These are phyloP conservation scores for Eustoma russellianum DNA, from an alignment of 257 asterid genomes.

Conservation along the genomic window DNA sequence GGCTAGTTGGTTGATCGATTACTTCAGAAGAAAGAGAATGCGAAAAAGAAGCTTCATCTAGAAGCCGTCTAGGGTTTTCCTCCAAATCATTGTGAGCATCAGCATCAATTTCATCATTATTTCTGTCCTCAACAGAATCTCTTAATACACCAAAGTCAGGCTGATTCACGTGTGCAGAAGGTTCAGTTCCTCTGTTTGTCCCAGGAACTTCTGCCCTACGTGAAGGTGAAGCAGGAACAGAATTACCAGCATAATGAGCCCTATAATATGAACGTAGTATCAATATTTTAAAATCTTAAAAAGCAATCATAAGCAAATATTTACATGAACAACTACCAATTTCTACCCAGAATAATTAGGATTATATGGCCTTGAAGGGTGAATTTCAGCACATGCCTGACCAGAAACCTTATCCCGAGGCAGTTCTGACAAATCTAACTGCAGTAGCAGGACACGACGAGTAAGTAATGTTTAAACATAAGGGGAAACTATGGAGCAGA, in stretches of 20 bases:
- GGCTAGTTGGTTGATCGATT: constrained; percentile 12
- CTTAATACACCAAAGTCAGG: constrained; percentile 16
- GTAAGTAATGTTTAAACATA: neutral
- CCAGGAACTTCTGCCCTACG: constrained; percentile 8
- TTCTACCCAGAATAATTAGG: constrained; percentile 38
- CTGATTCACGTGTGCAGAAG: constrained; percentile 17
- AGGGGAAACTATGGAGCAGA: neutral
- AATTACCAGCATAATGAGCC: constrained; percentile 23
- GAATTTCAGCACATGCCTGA: constrained; percentile 51
- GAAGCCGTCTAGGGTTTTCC: constrained; percentile 16
- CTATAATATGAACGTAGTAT: constrained; percentile 24
- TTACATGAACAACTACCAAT: constrained; percentile 6
- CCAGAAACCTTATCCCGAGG: constrained; percentile 80
- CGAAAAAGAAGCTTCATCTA: constrained; percentile 16
- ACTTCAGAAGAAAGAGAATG: constrained; percentile 13
- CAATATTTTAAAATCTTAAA: constrained; percentile 3
- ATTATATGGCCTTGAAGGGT: constrained; percentile 31
- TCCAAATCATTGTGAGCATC: constrained; percentile 6
- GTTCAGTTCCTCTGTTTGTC: constrained; percentile 14
- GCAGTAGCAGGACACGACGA: constrained; percentile 18
- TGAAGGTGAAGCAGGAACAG: constrained; percentile 27
- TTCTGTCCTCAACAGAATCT: constrained; percentile 5
- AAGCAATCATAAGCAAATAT: constrained; percentile 10
- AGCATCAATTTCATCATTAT: constrained; percentile 7
- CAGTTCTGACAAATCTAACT: constrained; percentile 75